A percentile compares a stretch with the other conserved stretches of the same genome.
Conservation (phyloP, 129 eudicot species). For the Scalesia atractyloides region DNA sequence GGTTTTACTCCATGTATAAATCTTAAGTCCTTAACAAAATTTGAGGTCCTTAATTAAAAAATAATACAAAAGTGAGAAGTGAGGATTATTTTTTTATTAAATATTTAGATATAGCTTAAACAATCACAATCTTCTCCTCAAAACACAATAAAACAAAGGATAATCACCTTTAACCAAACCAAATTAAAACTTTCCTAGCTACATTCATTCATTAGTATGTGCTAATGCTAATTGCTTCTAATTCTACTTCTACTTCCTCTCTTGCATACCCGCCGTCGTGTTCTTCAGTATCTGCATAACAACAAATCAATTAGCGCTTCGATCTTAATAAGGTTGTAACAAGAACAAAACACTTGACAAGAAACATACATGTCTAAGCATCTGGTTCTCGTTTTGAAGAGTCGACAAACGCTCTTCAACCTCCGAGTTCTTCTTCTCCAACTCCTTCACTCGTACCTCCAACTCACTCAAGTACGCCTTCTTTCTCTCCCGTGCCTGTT, state of each 20-base stretch:
- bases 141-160: neutral
- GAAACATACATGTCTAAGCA: constrained; percentile 84
- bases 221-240: constrained; percentile 16
- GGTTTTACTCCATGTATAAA: too few relatives aligned
- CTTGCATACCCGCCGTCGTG: constrained; percentile 76
- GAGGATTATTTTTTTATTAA: neutral
- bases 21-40: too few relatives aligned
- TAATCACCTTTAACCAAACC: neutral
- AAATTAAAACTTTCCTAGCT: neutral
- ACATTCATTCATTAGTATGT: constrained; percentile 1
- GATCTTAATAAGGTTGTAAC: neutral
- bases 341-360: neutral
- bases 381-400: constrained; percentile 90
- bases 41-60: too few relatives aligned
- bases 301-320: neutral
- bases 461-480: constrained; percentile 80
- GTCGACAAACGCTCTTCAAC: constrained; percentile 94
- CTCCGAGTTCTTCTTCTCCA: constrained; percentile 92
- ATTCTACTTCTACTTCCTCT: constrained; percentile 49
- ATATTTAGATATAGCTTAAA: neutral
- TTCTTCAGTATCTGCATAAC: constrained; percentile 76
- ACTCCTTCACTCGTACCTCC: constrained; percentile 80
- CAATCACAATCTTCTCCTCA: neutral
- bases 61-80: too few relatives aligned
- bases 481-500: constrained; percentile 98